A percentile compares a stretch with the other conserved stretches of the same genome.
Conservation (phyloP, 1,284 basidiomycete genomes). For the Heterobasidion irregulare region DNA sequence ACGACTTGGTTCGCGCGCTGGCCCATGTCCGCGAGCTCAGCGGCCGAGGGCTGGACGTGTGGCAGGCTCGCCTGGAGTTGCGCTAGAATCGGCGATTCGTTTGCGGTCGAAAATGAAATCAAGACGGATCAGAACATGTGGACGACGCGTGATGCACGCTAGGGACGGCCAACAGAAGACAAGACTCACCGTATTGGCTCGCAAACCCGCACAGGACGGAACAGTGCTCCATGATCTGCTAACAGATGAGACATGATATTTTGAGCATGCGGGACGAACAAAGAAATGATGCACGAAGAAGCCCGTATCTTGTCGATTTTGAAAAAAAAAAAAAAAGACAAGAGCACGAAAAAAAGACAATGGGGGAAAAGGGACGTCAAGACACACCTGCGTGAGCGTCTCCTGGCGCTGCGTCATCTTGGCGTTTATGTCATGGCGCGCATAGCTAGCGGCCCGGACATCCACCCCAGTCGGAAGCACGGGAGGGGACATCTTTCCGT, state of each 20-base stretch:
- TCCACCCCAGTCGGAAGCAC: constrained; percentile 11
- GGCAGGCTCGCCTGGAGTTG: constrained; percentile 36
- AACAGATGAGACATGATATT: constrained; percentile 4
- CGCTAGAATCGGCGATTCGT: constrained; percentile 22
- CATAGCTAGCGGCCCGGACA: constrained; percentile 4
- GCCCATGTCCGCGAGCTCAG: constrained; percentile 61
- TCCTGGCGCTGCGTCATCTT: constrained; percentile 10
- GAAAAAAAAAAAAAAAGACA: no score
- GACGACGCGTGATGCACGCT: no score
- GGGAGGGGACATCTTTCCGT: constrained; percentile 9
- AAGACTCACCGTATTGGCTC: constrained; percentile 49
- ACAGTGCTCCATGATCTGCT: constrained; percentile 55
- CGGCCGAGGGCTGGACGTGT: constrained; percentile 38
- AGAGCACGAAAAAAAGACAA: background rate
- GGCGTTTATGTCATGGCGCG: constrained; percentile 8
- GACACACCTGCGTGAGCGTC: constrained; percentile 16
- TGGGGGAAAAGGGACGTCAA: constrained; percentile 5
- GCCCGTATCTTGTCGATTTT: no score
- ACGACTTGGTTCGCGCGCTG: constrained; percentile 54
- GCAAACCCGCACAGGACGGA: constrained; percentile 53
- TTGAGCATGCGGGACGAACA: background rate
- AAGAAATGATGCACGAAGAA: no score
- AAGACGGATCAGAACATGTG: no score
- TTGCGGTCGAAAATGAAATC: background rate
- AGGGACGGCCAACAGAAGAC: background rate